Conservation (phyloP, 768 basidiomycete genomes). For the Calocybe indica region DNA sequence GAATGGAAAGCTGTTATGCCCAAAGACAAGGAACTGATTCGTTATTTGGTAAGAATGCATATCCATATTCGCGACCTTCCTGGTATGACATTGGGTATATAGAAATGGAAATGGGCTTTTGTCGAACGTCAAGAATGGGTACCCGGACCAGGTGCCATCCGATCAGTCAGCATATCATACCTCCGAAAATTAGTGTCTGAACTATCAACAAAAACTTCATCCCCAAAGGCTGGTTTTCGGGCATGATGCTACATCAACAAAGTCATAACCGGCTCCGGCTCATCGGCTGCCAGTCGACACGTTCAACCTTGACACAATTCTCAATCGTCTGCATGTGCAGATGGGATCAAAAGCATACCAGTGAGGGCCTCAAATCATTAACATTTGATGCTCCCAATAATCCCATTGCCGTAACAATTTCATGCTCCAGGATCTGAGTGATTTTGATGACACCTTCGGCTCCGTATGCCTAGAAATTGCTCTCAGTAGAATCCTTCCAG, state of each 20-base stretch:
- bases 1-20: constrained; percentile 65
- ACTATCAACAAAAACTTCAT: constrained; percentile 13
- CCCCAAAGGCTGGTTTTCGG: background rate
- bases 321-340: background rate
- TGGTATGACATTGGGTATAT: background rate
- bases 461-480: constrained; percentile 60
- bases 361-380: constrained; percentile 62
- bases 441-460: constrained; percentile 62
- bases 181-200: constrained; percentile 33
- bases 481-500: background rate
- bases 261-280: constrained; percentile 26
- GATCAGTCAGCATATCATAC: constrained; percentile 29
- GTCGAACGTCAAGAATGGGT: constrained; percentile 47
- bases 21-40: constrained; percentile 61
- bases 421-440: constrained; percentile 64
- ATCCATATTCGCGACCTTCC: background rate
- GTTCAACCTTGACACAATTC: constrained; percentile 40
- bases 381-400: constrained; percentile 65
- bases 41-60: constrained; percentile 50
- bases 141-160: constrained; percentile 34
- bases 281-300: constrained; percentile 61
- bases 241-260: background rate
- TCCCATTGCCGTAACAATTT: constrained; percentile 74
- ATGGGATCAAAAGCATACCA: constrained; percentile 41
- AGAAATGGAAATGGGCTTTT: constrained; percentile 75